These are phyloP conservation scores for Incumbomyces delicatus DNA, from an alignment of 2,329 filamentous ascomycete species.

Conservation along the genomic window DNA sequence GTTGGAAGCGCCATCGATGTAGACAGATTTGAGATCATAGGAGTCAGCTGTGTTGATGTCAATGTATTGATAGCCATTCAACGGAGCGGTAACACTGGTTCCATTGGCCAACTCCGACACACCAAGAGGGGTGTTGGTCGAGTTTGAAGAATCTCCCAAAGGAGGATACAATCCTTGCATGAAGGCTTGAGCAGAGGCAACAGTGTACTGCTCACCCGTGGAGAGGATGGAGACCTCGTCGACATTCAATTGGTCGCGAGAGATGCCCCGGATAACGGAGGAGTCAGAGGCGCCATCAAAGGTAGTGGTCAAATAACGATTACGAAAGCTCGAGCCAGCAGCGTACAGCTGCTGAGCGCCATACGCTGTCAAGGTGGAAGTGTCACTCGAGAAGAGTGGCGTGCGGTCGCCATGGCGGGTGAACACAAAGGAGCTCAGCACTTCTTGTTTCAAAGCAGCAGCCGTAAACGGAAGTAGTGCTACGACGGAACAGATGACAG, in stretches of 20 bases:
- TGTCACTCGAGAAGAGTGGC: slow-evolving; percentile 29
- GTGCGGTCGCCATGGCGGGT: slow-evolving; percentile 47
- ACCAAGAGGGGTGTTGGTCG: slow-evolving; percentile 18
- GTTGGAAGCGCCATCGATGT: slow-evolving; percentile 38
- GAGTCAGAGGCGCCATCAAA: slow-evolving; percentile 15
- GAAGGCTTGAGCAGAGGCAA: slow-evolving; percentile 50
- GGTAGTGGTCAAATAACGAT: slow-evolving; percentile 39
- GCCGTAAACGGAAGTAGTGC: slow-evolving; percentile 12
- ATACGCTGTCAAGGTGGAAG: slow-evolving; percentile 39
- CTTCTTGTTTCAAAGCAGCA: slow-evolving; percentile 25
- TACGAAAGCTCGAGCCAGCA: slow-evolving; percentile 42
- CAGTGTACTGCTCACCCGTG: slow-evolving; percentile 37
- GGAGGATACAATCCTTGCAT: slow-evolving; percentile 54
- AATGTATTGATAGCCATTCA: slow-evolving; percentile 50
- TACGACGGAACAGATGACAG: slow-evolving; percentile 3
- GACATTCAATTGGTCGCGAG: slow-evolving; percentile 34
- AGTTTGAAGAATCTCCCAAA: slow-evolving; percentile 25
- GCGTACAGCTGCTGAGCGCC: slow-evolving; percentile 46
- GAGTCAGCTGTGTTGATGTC: slow-evolving; percentile 35
- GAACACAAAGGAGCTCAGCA: slow-evolving; percentile 44
- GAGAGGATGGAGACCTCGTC: slow-evolving; percentile 41
- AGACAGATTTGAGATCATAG: slow-evolving; percentile 43
- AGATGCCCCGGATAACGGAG: slow-evolving; percentile 37
- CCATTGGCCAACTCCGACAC: slow-evolving; percentile 39
- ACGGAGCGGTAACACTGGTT: slow-evolving; percentile 35